phyloP scores from a whole-genome alignment of 352 stramenopile genomes.

The Pythium aphanidermatum region DNA sequence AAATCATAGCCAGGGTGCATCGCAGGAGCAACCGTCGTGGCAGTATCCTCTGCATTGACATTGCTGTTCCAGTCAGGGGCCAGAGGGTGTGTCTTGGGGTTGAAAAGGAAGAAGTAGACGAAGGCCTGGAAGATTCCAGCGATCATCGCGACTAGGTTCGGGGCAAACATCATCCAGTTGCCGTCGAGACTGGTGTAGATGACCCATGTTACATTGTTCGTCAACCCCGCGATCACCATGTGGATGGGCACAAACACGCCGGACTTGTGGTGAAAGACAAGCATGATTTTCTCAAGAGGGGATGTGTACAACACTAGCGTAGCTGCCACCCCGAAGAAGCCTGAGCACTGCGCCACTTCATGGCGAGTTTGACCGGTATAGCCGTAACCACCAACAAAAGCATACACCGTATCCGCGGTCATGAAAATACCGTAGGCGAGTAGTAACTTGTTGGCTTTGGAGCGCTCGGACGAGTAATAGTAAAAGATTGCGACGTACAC shows the following conservation, averaged over 20 bases:
- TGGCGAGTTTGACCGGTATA: conserved; percentile 23
- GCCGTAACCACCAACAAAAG: conserved; percentile 23
- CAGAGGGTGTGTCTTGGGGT: conserved; percentile 34
- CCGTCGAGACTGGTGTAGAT: conserved; percentile 31
- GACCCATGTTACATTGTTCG: conserved; percentile 49
- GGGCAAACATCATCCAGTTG: conserved; percentile 50
- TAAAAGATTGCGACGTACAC: conserved; percentile 49
- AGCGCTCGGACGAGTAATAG: conserved; percentile 28
- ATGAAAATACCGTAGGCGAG: conserved; percentile 18
- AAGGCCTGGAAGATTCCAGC: conserved; percentile 27
- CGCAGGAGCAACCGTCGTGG: too few relatives aligned
- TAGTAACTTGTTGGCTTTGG: conserved; percentile 20
- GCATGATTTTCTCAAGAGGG: conserved; percentile 43
- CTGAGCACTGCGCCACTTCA: conserved; percentile 22
- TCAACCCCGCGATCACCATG: conserved; percentile 35
- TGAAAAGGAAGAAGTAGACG: conserved; percentile 35
- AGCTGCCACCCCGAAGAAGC: conserved; percentile 33
- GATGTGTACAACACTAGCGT: conserved; percentile 50
- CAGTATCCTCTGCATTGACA: neutral
- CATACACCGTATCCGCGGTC: conserved; percentile 23
- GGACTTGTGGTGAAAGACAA: conserved; percentile 39
- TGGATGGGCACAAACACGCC: conserved; percentile 45
- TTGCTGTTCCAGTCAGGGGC: neutral
- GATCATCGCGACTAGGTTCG: conserved; percentile 30
- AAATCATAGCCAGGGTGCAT: too few relatives aligned